A percentile compares a stretch with the other conserved stretches of the same genome.
Evolutionary conservation across 768 basidiomycete genomes (phyloP).

Genomic region (Amanita pseudoporphyria): DNA sequence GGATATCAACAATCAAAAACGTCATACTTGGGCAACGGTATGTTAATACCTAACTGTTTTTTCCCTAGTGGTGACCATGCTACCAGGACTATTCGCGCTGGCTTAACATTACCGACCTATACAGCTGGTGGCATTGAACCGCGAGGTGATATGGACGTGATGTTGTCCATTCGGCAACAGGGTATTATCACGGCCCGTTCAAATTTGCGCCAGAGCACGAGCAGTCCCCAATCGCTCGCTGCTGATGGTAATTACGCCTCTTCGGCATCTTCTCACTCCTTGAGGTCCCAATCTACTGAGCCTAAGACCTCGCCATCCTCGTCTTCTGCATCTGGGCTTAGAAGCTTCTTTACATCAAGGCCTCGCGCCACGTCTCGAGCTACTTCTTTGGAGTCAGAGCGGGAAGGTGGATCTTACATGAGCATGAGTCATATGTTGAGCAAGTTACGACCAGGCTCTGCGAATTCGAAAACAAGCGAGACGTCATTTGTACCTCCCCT

Average conservation of each 20-base stretch:
- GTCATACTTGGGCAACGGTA: slow-evolving; percentile 66
- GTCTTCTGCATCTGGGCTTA: slow-evolving; percentile 45
- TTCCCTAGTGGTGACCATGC: not conserved
- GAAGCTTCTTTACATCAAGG: slow-evolving; percentile 47
- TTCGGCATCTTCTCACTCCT: slow-evolving; percentile 34
- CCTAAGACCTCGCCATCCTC: slow-evolving; percentile 28
- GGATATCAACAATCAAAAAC: slow-evolving; percentile 69
- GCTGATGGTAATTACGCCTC: slow-evolving; percentile 31
- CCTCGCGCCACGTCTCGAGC: slow-evolving; percentile 50
- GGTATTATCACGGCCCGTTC: slow-evolving; percentile 37
- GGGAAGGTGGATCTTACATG: slow-evolving; percentile 40
- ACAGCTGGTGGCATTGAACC: slow-evolving; percentile 44
- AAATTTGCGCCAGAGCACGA: slow-evolving; percentile 16
- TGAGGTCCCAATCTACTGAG: slow-evolving; percentile 30
- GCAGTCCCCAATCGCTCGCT: slow-evolving; percentile 19
- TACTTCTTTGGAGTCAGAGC: slow-evolving; percentile 31
- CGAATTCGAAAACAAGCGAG: slow-evolving; percentile 16
- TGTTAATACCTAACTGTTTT: slow-evolving; percentile 4
- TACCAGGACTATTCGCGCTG: slow-evolving; percentile 59
- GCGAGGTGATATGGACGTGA: slow-evolving; percentile 75
- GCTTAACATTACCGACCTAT: slow-evolving; percentile 40
- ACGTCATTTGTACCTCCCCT: slow-evolving; percentile 17
- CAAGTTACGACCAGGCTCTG: slow-evolving; percentile 34
- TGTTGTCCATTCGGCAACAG: slow-evolving; percentile 70
- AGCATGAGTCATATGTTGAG: slow-evolving; percentile 46